These are phyloP conservation scores for Scopulariopsis brevicaulis DNA, from an alignment of 2,329 filamentous ascomycete species.

Conservation along the genomic window DNA sequence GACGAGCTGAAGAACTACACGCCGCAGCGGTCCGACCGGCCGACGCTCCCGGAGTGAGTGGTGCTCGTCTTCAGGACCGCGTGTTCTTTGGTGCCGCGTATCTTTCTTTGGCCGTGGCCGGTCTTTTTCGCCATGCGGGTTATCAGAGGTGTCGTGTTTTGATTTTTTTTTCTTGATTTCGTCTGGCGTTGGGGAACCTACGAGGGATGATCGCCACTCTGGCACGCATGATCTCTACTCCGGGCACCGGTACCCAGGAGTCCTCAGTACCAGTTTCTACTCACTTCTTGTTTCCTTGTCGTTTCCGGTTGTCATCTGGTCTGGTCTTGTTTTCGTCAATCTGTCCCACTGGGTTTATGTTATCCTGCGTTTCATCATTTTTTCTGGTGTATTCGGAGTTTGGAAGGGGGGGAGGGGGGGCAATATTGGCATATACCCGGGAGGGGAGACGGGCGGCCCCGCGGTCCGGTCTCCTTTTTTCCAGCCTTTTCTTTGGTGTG, in stretches of 20 bases:
- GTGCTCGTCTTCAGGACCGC: background rate
- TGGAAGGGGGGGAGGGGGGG: too few relatives aligned
- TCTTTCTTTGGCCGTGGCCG: background rate
- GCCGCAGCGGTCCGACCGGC: slow-evolving; percentile 42
- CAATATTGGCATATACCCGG: too few relatives aligned
- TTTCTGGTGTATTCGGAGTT: too few relatives aligned
- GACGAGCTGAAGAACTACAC: slow-evolving; percentile 78
- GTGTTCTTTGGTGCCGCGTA: background rate
- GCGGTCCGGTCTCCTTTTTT: too few relatives aligned
- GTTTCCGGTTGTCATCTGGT: too few relatives aligned
- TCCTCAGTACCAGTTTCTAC: too few relatives aligned
- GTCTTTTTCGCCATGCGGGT: too few relatives aligned
- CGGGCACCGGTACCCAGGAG: background rate
- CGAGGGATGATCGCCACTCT: background rate
- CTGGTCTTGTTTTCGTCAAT: too few relatives aligned
- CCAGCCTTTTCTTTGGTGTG: too few relatives aligned
- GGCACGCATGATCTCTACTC: background rate
- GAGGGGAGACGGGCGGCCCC: too few relatives aligned
- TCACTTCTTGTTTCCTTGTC: background rate
- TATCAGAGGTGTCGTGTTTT: background rate
- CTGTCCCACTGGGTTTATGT: background rate
- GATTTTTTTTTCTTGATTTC: background rate
- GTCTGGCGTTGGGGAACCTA: background rate
- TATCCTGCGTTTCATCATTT: background rate
- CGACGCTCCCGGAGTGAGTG: background rate